Evolutionary conservation across 2,329 filamentous ascomycete genomes (phyloP), one percentile per base, ranked within the genome.

Genomic region (Davidsoniella eucalypti): DNA sequence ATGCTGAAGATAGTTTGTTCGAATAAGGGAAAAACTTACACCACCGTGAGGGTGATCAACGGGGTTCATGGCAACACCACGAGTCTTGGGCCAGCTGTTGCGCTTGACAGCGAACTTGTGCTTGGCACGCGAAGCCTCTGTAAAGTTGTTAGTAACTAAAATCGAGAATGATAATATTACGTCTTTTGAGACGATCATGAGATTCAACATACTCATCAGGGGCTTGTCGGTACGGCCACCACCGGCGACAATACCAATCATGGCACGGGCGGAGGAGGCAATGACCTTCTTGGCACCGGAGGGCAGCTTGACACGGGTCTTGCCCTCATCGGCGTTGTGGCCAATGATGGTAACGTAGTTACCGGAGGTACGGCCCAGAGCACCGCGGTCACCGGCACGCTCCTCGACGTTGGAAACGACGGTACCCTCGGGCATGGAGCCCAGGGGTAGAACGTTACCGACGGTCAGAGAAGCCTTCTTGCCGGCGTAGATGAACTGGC

Each of bases 21-120:
- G 5, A 8, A 38, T 40, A 47, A 39, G 43, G 36, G 2, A 26
- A 46, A 52, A 62, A 77, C 73, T 63, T 76, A 76, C 75, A 86
- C 83, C 84, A 85, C 85, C 85, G 82, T 92, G 85, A 71, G 85
- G 85, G 81, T 98, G 92, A 76, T 98, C 92, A 66, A 98, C 92
- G 65, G 92, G 92, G 78, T 98, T 98, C 92, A 98, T 98, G 73
- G 92, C 92, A 83, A 98, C 92, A 95, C 92, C 92, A 92, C 92
- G 90, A 80, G 92, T 98, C 86, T 94, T 95, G 75, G 92, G 92
- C 92, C 92, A 98, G 68, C 82, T 90, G 87, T 98, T 96, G 69
- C 92, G 87, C 87, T 98, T 98, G 76, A 95, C 93, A 63, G 88
- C 87, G 76, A 94, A 98, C 85, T 98, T 98, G 71, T 96, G 90